These are phyloP conservation scores for Gynandropsis gynandra DNA, from an alignment of 345 rosid species.

Conservation along the genomic window DNA sequence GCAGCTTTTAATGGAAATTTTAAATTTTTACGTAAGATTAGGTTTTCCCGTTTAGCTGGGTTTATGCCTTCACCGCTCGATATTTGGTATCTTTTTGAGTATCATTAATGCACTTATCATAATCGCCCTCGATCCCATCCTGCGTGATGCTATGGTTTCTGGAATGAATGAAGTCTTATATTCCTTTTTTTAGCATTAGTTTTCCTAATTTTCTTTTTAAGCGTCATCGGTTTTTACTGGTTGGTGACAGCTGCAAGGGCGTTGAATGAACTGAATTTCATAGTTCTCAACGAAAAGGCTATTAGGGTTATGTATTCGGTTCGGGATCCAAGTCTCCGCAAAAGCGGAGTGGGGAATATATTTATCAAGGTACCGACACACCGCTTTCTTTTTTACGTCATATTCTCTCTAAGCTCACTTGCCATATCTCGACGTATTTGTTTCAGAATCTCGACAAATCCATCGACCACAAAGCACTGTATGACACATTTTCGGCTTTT, in stretches of 20 bases:
- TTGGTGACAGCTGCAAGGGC: conserved; percentile 71
- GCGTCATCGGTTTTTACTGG: not conserved
- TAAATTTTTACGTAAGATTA: too few relatives aligned
- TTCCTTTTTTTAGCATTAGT: too few relatives aligned
- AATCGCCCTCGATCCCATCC: too few relatives aligned
- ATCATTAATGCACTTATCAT: too few relatives aligned
- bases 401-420: not conserved
- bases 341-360: conserved; percentile 87
- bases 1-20: too few relatives aligned
- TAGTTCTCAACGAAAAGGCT: conserved; percentile 56
- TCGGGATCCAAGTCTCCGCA: conserved; percentile 83
- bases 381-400: not conserved
- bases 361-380: conserved; percentile 59
- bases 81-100: too few relatives aligned
- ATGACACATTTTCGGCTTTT: conserved; percentile 43
- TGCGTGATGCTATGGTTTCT: too few relatives aligned
- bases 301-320: conserved; percentile 88
- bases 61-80: too few relatives aligned
- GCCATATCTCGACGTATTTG: not conserved
- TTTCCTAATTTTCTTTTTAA: too few relatives aligned
- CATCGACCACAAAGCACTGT: conserved; percentile 52
- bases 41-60: too few relatives aligned
- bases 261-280: conserved; percentile 66
- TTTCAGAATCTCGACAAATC: conserved; percentile 53
- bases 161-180: too few relatives aligned